Evolutionary conservation across 2,329 filamentous ascomycete species (phyloP).

Genomic region (Neonectria sp.): DNA sequence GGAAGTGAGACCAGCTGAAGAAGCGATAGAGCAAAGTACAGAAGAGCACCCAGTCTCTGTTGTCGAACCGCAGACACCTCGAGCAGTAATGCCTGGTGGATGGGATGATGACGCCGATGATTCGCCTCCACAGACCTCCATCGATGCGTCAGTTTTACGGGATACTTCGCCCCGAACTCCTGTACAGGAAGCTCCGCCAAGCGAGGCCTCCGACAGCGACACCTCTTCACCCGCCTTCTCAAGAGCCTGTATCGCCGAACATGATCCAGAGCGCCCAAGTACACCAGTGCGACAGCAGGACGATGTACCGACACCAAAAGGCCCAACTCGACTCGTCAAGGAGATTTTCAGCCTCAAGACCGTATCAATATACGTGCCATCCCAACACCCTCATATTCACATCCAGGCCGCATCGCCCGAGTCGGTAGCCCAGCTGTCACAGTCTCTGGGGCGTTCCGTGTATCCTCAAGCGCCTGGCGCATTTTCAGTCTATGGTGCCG

Average conservation of each 20-base stretch:
- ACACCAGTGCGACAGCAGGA: slow-evolving; percentile 49
- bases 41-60: slow-evolving; percentile 7
- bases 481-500: slow-evolving; percentile 66
- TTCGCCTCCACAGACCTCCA: slow-evolving; percentile 25
- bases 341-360: slow-evolving; percentile 66
- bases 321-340: slow-evolving; percentile 69
- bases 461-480: slow-evolving; percentile 72
- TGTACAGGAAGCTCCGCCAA: slow-evolving; percentile 20
- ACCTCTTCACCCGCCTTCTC: slow-evolving; percentile 50
- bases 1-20: not conserved
- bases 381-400: slow-evolving; percentile 62
- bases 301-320: slow-evolving; percentile 65
- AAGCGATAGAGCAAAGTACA: not conserved
- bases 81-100: slow-evolving; percentile 63
- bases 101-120: slow-evolving; percentile 62
- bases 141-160: slow-evolving; percentile 22
- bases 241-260: slow-evolving; percentile 40
- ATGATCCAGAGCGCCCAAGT: slow-evolving; percentile 30
- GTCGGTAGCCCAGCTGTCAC: slow-evolving; percentile 47
- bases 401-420: slow-evolving; percentile 50
- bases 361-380: slow-evolving; percentile 70
- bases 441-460: slow-evolving; percentile 56
- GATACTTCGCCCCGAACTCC: slow-evolving; percentile 27
- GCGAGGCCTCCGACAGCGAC: slow-evolving; percentile 42
- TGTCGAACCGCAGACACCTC: slow-evolving; percentile 25